A percentile compares a stretch with the other conserved stretches of the same genome.
phyloP scores from a whole-genome alignment of 208 protist genomes.

The Acanthamoeba rhysodes region DNA sequence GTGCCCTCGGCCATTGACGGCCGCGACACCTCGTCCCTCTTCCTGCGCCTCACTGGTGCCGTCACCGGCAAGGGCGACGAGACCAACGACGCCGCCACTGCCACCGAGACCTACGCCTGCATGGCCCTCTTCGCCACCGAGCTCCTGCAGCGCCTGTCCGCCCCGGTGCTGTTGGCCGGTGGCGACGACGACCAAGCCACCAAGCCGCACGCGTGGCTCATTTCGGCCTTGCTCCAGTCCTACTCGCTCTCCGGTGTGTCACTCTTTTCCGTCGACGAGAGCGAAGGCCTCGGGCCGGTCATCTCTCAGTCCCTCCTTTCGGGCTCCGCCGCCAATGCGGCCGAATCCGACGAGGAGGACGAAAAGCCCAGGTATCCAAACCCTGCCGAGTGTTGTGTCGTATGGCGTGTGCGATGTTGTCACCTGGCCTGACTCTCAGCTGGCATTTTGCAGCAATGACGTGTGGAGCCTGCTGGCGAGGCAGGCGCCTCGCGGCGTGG shows the following conservation, averaged over 20 bases:
- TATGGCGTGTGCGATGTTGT: not conserved
- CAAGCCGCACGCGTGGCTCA: not conserved
- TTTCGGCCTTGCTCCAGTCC: conserved; percentile 11
- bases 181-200: not conserved
- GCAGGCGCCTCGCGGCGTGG: conserved; percentile 29
- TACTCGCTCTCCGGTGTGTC: conserved; percentile 47
- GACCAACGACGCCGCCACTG: not conserved
- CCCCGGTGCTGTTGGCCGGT: not conserved
- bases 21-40: conserved; percentile 30
- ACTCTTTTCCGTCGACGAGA: not conserved
- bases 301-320: not conserved
- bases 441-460: not conserved
- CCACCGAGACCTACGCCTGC: not conserved
- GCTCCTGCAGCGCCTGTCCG: not conserved
- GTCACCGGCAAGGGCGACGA: not conserved
- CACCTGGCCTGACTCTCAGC: not conserved
- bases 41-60: conserved; percentile 21
- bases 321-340: not conserved
- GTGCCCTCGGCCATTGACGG: conserved; percentile 10
- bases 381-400: not conserved
- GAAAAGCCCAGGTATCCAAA: not conserved
- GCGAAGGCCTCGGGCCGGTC: not conserved
- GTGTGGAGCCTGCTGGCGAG: conserved; percentile 25
- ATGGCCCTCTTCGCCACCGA: conserved; percentile 59
- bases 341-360: conserved; percentile 29